Conservation (phyloP, 805 yeast genomes). For the Candida stauntonica region DNA sequence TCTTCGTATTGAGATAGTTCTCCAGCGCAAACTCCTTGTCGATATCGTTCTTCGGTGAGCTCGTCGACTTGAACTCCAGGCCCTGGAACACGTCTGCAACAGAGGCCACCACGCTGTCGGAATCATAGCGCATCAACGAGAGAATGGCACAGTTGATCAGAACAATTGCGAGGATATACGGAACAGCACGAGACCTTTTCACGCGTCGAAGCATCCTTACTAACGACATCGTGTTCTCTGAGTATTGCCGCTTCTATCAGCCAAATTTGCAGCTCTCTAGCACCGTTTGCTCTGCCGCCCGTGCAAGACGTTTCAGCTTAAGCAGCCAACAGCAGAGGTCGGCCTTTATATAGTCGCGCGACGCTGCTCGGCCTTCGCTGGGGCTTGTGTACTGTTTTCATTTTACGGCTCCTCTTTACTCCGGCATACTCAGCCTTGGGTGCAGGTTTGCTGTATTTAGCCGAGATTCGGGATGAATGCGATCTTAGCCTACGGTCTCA, state of each 20-base stretch:
- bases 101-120: constrained; percentile 1
- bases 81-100: constrained; percentile 2
- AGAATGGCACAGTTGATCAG: constrained; percentile 11
- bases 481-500: too few species aligned
- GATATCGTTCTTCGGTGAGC: constrained; percentile 1
- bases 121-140: constrained; percentile 12
- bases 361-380: too few species aligned
- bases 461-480: too few species aligned
- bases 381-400: too few species aligned
- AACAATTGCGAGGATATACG: constrained; percentile 2
- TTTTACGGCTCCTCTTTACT: too few species aligned
- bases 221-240: not conserved
- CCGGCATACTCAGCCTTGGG: too few species aligned
- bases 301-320: too few species aligned
- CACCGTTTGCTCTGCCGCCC: too few species aligned
- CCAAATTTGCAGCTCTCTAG: too few species aligned
- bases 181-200: constrained; percentile 4
- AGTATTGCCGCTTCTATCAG: not conserved
- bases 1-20: constrained; percentile 4
- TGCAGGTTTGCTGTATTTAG: too few species aligned
- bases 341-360: too few species aligned
- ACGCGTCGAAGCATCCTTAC: constrained; percentile 1
- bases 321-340: too few species aligned
- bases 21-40: constrained; percentile 2
- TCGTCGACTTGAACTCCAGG: constrained; percentile 1